Evolutionary conservation across 2,329 filamentous ascomycete species (phyloP).

Genomic region (Penicillium sp.): DNA sequence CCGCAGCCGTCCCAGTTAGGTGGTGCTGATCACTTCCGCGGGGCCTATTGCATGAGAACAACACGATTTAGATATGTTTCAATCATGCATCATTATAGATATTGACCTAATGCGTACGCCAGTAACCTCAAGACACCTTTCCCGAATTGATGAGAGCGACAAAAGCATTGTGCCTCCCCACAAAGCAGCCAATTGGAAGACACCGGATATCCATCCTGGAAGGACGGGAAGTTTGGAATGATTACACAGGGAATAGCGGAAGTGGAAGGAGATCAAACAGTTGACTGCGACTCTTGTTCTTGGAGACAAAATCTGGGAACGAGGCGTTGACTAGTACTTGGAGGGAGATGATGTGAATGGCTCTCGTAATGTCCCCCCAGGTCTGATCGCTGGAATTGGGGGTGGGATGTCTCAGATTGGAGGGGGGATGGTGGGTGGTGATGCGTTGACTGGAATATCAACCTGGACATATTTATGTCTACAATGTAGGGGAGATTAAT

Average conservation of each 20-base stretch:
- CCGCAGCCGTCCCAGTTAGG: not conserved
- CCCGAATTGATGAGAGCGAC: not conserved
- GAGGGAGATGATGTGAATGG: not conserved
- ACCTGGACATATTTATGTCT: not conserved
- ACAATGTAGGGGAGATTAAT: not conserved
- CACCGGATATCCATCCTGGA: not conserved
- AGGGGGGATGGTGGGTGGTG: not conserved
- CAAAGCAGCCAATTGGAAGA: conserved; percentile 1
- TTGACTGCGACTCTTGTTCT: not conserved
- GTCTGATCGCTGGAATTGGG: conserved; percentile 1
- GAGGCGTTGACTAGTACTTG: not conserved
- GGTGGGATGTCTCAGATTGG: not conserved
- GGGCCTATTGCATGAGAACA: not conserved
- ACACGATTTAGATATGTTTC: not conserved
- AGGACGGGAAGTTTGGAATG: not conserved
- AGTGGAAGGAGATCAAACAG: not conserved
- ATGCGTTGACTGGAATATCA: not conserved
- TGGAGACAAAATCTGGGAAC: not conserved
- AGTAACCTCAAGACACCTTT: not conserved
- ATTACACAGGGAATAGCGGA: not conserved
- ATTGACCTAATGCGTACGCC: not conserved
- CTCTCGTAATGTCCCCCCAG: not conserved
- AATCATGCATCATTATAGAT: not conserved
- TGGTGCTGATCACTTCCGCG: not conserved
- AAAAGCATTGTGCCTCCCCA: not conserved